Conservation (phyloP, 441 rosid genomes). For the Lepidium campestre region DNA sequence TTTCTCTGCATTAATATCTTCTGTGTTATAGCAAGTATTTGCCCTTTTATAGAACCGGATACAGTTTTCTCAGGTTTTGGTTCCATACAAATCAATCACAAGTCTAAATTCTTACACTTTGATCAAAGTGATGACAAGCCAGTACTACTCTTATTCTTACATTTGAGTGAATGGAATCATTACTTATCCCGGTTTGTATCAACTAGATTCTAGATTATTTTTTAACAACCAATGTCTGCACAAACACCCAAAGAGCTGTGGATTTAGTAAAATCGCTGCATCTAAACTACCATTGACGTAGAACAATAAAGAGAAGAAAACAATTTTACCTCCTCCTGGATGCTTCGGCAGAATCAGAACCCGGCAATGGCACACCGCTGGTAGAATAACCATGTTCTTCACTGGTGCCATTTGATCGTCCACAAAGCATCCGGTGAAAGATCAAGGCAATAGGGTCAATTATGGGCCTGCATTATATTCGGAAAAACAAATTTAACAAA, state of each 20-base stretch:
- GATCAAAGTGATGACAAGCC: not conserved
- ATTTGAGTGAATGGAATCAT: not conserved
- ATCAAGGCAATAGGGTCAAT: conserved; percentile 74
- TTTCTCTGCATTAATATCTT: conserved; percentile 59
- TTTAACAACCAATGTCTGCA: conserved; percentile 4
- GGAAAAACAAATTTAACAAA: not conserved
- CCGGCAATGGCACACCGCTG: conserved; percentile 72
- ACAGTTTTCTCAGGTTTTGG: not conserved
- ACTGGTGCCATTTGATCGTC: conserved; percentile 46
- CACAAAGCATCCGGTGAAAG: conserved; percentile 77
- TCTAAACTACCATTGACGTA: not conserved
- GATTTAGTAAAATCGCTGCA: not conserved
- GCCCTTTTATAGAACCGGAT: not conserved
- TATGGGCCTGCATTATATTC: conserved; percentile 46
- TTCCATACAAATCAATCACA: not conserved
- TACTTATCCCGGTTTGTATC: not conserved
- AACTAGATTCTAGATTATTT: not conserved
- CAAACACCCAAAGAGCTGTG: not conserved
- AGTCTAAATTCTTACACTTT: not conserved
- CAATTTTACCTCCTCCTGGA: conserved; percentile 79
- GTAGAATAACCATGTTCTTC: conserved; percentile 46
- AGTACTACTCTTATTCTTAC: not conserved
- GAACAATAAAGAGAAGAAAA: not conserved
- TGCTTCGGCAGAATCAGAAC: conserved; percentile 92
- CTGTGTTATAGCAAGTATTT: not conserved